Evolutionary conservation across 257 asterid genomes (phyloP), one percentile per base, ranked within the genome.

Genomic region (Solanum sparsipilum): DNA sequence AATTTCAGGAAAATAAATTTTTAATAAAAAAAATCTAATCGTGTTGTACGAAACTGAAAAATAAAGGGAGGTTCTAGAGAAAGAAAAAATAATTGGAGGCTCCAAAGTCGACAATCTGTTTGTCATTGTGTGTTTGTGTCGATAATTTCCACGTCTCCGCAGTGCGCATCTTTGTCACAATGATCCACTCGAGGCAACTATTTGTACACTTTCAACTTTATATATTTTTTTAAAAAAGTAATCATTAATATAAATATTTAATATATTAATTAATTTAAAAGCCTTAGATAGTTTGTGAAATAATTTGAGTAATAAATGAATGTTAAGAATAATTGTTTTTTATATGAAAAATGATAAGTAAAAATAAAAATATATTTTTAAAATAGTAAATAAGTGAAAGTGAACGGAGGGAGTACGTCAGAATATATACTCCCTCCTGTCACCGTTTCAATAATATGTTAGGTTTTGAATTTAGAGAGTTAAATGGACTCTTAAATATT

Each of bases 141-240:
- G 86, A 88, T 85, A 41, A 70, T 46, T 85, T 68, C 89, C 86
- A 88, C 91, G 89, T 81, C 32, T 88, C 82, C 76, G 86, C 76
- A 58, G 31, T 46, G 86, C 71, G 70, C 91, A 34, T 84, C 58
- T 52, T 36, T 70, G 48, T 67, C 72, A 71, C 65, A 46, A 52
- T 9, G 63, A 88, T 75, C 71, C 71, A 75, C 56, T 16, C 84
- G 46, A 87, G 32, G 71, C 46, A 27, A 87, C 31, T 34, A 71
- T 58, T 58, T 58, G 25, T 58, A 20, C 67, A 58, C 27, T 58
- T 58, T 21, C 12, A 58, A 21, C 10, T 58, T 58, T 20, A 7
- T 58, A 7, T 7, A 20, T 48, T 3, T 58, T 58, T 20, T 21
- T 0, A 3, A 21, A 21, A 58, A 58, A 56, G 21, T 56, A 56